A percentile compares a stretch with the other conserved stretches of the same genome.
phyloP scores from a whole-genome alignment of 139 green algal genomes.

The Nannochloris sp. region DNA sequence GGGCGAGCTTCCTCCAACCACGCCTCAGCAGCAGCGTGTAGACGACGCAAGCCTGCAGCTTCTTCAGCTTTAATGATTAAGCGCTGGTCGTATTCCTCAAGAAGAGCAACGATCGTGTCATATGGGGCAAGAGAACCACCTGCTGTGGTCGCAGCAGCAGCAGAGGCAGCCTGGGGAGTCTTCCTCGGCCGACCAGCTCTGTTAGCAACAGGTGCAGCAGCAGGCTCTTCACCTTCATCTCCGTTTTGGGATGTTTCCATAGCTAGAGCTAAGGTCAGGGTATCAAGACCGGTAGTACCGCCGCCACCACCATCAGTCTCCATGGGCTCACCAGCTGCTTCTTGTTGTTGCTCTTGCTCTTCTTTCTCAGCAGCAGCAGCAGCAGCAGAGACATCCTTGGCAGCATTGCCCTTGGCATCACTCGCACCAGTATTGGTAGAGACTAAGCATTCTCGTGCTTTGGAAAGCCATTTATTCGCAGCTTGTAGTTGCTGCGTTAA shows the following conservation, averaged over 20 bases:
- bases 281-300: too few species aligned
- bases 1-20: slow-evolving; percentile 24
- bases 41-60: slow-evolving; percentile 6
- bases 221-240: background rate
- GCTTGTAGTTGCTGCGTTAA: slow-evolving; percentile 8
- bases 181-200: background rate
- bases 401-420: background rate
- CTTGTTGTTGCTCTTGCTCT: background rate
- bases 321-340: background rate
- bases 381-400: too few species aligned
- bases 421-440: background rate
- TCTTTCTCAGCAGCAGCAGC: background rate
- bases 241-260: background rate
- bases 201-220: background rate
- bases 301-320: background rate
- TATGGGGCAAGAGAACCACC: background rate
- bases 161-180: background rate
- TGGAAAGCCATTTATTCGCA: slow-evolving; percentile 16
- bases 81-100: slow-evolving; percentile 12
- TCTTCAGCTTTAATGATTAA: background rate
- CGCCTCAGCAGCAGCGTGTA: background rate
- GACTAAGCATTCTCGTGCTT: background rate
- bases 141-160: background rate
- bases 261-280: background rate
- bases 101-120: slow-evolving; percentile 6